Evolutionary conservation across 148 eudicot species (phyloP).

Genomic region (Nyssa sinensis): DNA sequence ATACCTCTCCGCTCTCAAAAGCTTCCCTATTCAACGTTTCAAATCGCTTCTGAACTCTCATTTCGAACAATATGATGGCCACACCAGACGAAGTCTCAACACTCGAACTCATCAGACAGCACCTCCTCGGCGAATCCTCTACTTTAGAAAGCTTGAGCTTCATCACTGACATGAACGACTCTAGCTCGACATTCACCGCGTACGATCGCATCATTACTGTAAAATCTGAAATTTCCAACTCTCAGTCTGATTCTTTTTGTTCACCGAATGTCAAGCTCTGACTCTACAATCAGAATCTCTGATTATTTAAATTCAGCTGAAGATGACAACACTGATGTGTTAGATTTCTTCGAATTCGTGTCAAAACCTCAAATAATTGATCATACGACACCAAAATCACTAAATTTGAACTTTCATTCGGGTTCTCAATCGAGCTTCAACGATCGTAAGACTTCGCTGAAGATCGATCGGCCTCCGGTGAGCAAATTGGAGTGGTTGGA

Average conservation of each 20-base stretch:
- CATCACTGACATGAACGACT: background rate
- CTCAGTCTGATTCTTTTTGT: constrained; percentile 6
- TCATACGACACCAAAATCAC: background rate
- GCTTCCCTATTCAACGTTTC: background rate
- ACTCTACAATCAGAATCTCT: too few species aligned
- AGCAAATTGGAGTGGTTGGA: constrained; percentile 30
- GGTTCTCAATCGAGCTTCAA: constrained; percentile 23
- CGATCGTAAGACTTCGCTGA: constrained; percentile 40
- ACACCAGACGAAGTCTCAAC: constrained; percentile 20
- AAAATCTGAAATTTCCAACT: background rate
- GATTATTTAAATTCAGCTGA: too few species aligned
- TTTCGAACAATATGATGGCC: constrained; percentile 26
- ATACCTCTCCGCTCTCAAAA: constrained; percentile 31
- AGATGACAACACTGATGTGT: too few species aligned
- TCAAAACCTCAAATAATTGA: background rate
- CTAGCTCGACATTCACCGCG: background rate
- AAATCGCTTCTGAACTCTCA: background rate
- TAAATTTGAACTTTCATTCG: background rate
- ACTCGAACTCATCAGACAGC: constrained; percentile 38
- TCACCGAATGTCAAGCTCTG: background rate
- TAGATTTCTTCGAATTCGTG: too few species aligned
- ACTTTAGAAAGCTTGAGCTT: constrained; percentile 25
- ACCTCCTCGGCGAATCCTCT: constrained; percentile 40
- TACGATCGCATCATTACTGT: too few species aligned
- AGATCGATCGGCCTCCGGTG: constrained; percentile 36